Evolutionary conservation across 768 basidiomycete species (phyloP), one percentile per base, ranked within the genome.

Genomic region (Suillus alpinus): DNA sequence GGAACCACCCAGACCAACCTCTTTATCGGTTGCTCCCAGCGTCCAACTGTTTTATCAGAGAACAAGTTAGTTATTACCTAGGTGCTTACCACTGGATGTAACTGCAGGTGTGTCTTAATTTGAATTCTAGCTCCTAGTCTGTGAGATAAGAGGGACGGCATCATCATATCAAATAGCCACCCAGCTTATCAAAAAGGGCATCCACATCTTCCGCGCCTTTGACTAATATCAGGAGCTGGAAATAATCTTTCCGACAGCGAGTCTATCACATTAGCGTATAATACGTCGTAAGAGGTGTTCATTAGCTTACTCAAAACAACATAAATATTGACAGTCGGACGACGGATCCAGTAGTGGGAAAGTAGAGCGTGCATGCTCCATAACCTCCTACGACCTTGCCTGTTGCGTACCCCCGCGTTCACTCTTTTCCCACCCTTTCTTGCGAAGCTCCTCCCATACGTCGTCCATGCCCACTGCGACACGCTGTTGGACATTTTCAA

Each of bases 401-500:
- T 39, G 37, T 53, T 18, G 16, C 6, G 36, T 39, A 4, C 53
- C 53, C 6, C 53, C 37, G 12, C 37, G 53, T 18, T 55, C 39
- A 18, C 53, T 55, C 23, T 39, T 39, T 41, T 69, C 71, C 71
- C 72, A 73, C 4, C 64, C 73, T 31, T 67, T 74, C 63, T 56
- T 67, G 12, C 74, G 26, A 50, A 79, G 69, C 20, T 71, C 67
- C n/a, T 70, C 60, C 91, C 91, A 92, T 9, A 80, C 81, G 20
- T 90, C 88, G 65, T 86, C 81, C 23, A 89, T 85, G 1, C 89
- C 88, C 26, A 83, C 86, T 0, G 78, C 72, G 56, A 96, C 83
- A 49, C 95, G 80, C 68, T 90, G 83, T 70, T 84, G 87, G 57
- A 94, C 67, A 68, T 92, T 93, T 23, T 81, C 82, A 36, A 94